Percentiles rank a stretch among this genome's conserved stretches.
phyloP scores from a whole-genome alignment of 768 basidiomycete genomes.

The Pisolithus sp. region DNA sequence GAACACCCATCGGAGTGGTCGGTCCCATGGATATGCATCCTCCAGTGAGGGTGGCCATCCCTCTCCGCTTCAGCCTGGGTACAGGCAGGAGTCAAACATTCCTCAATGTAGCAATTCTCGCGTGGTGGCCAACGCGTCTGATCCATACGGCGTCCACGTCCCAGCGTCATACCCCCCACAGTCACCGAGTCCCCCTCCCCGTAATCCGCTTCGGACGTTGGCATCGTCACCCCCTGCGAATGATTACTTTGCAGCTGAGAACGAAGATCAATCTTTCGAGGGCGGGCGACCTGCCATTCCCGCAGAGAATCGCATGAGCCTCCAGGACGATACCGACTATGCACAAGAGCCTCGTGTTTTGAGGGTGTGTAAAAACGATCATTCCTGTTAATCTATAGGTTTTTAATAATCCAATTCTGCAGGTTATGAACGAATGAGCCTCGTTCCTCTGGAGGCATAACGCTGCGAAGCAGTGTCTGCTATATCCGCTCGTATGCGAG shows the following conservation, averaged over 20 bases:
- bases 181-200: constrained; percentile 5
- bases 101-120: constrained; percentile 18
- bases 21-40: constrained; percentile 18
- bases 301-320: constrained; percentile 23
- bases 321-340: constrained; percentile 25
- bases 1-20: constrained; percentile 17
- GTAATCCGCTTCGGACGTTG: constrained; percentile 16
- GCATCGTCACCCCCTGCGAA: constrained; percentile 9
- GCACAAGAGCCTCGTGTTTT: constrained; percentile 21
- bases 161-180: constrained; percentile 7
- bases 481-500: no score
- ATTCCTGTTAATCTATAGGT: no score
- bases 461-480: no score
- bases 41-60: constrained; percentile 12
- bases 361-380: constrained; percentile 16
- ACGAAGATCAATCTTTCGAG: constrained; percentile 5
- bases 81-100: constrained; percentile 7
- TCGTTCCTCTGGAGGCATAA: no score
- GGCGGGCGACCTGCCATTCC: constrained; percentile 2
- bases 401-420: no score
- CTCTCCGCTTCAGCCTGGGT: constrained; percentile 19
- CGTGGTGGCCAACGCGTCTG: constrained; percentile 4
- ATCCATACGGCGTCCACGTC: constrained; percentile 24
- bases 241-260: constrained; percentile 5
- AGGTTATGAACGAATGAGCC: no score